phyloP scores from a whole-genome alignment of 2,329 filamentous ascomycete species.

The Colletotrichum incanum region DNA sequence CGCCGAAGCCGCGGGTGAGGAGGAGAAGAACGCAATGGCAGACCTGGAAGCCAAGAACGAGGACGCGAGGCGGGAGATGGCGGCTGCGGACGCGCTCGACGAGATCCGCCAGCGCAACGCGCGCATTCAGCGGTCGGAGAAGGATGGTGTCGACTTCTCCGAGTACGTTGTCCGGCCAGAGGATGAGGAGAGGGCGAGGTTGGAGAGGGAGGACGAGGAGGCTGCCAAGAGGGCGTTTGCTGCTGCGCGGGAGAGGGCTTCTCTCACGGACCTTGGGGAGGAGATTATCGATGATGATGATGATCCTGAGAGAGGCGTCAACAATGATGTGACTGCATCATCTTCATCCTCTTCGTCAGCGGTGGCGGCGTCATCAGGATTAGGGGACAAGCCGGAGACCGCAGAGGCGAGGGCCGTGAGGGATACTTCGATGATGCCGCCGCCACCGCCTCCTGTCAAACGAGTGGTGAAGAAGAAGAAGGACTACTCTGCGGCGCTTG shows the following conservation, averaged over 20 bases:
- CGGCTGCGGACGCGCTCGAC: slow-evolving; percentile 93
- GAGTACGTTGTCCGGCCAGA: slow-evolving; percentile 68
- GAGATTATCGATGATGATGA: slow-evolving; percentile 58
- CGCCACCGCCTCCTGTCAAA: slow-evolving; percentile 76
- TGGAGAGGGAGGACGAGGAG: slow-evolving; percentile 88
- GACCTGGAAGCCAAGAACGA: slow-evolving; percentile 94
- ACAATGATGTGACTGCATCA: slow-evolving; percentile 22
- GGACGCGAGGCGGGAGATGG: slow-evolving; percentile 96
- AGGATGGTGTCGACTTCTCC: slow-evolving; percentile 74
- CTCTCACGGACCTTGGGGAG: slow-evolving; percentile 63
- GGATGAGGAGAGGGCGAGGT: slow-evolving; percentile 73
- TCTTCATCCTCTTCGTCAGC: slow-evolving; percentile 37
- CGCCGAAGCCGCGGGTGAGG: slow-evolving; percentile 71
- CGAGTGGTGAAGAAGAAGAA: slow-evolving; percentile 90
- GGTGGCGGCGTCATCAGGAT: slow-evolving; percentile 37
- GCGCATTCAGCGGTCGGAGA: slow-evolving; percentile 82
- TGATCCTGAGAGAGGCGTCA: not conserved
- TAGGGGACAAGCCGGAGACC: slow-evolving; percentile 44
- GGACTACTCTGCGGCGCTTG: slow-evolving; percentile 79
- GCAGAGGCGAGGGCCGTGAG: slow-evolving; percentile 48
- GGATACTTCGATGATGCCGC: slow-evolving; percentile 53
- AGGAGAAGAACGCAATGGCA: slow-evolving; percentile 92
- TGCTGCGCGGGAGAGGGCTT: slow-evolving; percentile 68
- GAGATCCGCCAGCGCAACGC: slow-evolving; percentile 95
- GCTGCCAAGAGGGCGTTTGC: slow-evolving; percentile 85